A percentile compares a stretch with the other conserved stretches of the same genome.
These are phyloP conservation scores for Ceratocystis lukuohia DNA, from an alignment of 2,329 filamentous ascomycete genomes.

Conservation along the genomic window DNA sequence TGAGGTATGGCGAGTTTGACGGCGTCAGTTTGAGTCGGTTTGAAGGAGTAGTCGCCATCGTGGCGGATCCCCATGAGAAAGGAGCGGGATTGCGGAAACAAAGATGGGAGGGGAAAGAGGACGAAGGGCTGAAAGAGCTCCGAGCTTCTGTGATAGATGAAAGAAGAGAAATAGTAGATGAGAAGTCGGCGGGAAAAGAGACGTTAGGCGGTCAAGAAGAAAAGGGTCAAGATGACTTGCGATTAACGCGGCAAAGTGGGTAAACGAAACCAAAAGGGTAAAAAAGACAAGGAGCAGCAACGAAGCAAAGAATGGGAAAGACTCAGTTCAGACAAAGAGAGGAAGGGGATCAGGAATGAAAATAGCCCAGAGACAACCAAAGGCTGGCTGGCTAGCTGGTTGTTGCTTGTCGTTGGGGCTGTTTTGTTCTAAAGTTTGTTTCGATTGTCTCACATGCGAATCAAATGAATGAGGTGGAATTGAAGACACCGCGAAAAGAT, in stretches of 20 bases:
- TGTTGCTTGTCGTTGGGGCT: background rate
- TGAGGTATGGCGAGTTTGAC: slow-evolving; percentile 57
- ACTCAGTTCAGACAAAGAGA: background rate
- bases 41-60: slow-evolving; percentile 45
- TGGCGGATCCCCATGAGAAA: slow-evolving; percentile 37
- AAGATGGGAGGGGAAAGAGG: slow-evolving; percentile 8
- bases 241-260: background rate
- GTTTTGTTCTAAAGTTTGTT: background rate
- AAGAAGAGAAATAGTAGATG: background rate
- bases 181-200: slow-evolving; percentile 6
- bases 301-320: slow-evolving; percentile 3
- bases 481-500: background rate
- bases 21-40: slow-evolving; percentile 58
- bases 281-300: background rate
- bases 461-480: background rate
- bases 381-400: background rate
- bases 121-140: background rate
- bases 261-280: background rate
- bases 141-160: background rate
- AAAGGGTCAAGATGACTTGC: background rate
- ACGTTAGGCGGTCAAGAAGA: background rate
- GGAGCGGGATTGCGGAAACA: slow-evolving; percentile 2
- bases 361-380: background rate
- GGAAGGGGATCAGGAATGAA: background rate
- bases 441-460: slow-evolving; percentile 1